Evolutionary conservation across 2,329 filamentous ascomycete species (phyloP).

Genomic region (Colletotrichum sp.): DNA sequence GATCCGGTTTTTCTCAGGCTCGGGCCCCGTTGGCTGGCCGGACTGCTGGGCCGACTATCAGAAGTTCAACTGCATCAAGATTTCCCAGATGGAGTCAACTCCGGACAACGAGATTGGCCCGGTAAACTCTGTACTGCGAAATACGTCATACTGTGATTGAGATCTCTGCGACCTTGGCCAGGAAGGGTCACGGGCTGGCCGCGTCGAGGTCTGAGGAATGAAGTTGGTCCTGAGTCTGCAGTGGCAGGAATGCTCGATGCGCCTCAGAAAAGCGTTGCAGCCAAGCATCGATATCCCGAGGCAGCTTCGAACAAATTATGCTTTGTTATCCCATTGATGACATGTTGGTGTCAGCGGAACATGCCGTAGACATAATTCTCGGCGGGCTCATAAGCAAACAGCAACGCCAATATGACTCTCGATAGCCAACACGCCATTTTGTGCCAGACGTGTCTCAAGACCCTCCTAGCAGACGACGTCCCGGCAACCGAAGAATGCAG

Average conservation of each 20-base stretch:
- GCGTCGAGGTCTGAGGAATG: conserved; percentile 3
- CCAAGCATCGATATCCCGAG: not conserved
- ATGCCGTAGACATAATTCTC: not conserved
- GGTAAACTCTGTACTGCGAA: not conserved
- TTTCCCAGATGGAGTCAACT: not conserved
- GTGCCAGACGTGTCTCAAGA: conserved; percentile 15
- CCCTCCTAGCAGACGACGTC: conserved; percentile 10
- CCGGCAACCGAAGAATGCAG: conserved; percentile 19
- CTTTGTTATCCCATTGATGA: not conserved
- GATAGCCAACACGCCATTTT: conserved; percentile 10
- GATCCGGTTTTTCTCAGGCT: conserved; percentile 1
- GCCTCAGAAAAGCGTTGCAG: not conserved
- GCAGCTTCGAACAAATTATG: not conserved
- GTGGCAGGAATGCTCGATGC: not conserved
- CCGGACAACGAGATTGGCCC: not conserved
- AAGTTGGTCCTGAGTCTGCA: not conserved
- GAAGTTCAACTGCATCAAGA: not conserved
- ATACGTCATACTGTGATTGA: conserved; percentile 7
- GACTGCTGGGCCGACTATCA: not conserved
- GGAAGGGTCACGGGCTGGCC: not conserved
- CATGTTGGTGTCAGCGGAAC: not conserved
- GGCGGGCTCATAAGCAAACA: not conserved
- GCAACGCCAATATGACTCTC: not conserved
- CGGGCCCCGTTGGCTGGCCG: conserved; percentile 8
- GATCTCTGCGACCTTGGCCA: not conserved